A percentile compares a stretch with the other conserved stretches of the same genome.
These are phyloP conservation scores for Stephania yunnanensis DNA, from an alignment of 164 flowering plant genomes.

Conservation along the genomic window DNA sequence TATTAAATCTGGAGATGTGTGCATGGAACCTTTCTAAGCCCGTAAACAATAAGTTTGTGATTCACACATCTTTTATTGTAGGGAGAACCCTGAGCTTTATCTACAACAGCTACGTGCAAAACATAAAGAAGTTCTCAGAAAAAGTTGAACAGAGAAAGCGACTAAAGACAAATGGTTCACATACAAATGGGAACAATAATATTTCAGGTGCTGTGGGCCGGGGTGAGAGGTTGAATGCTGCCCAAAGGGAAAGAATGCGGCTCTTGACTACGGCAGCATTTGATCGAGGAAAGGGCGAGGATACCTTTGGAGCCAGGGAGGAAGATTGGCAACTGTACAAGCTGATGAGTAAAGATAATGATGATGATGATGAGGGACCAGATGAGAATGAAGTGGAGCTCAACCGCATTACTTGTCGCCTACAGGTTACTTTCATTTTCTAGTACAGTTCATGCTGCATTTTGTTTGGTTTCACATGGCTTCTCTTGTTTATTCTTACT, in stretches of 20 bases:
- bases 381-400: constrained; percentile 80
- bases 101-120: constrained; percentile 67
- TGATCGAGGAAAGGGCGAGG: constrained; percentile 98
- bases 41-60: background rate
- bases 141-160: constrained; percentile 88
- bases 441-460: background rate
- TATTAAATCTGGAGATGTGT: background rate
- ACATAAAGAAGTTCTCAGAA: constrained; percentile 71
- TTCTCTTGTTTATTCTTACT: background rate
- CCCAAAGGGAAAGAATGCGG: constrained; percentile 97
- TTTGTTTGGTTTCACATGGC: background rate
- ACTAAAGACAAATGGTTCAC: constrained; percentile 68
- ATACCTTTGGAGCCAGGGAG: constrained; percentile 90
- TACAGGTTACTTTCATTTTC: constrained; percentile 48
- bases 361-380: constrained; percentile 79
- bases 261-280: constrained; percentile 94
- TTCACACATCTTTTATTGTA: constrained; percentile 19
- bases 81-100: constrained; percentile 92
- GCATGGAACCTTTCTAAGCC: background rate
- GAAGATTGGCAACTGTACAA: constrained; percentile 99
- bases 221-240: constrained; percentile 92
- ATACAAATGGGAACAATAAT: constrained; percentile 56
- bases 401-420: constrained; percentile 60
- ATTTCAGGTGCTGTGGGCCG: constrained; percentile 87
- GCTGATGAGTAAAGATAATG: constrained; percentile 89